phyloP scores from a whole-genome alignment of 495 filamentous ascomycete species.

The Aspergillus nanangensis region DNA sequence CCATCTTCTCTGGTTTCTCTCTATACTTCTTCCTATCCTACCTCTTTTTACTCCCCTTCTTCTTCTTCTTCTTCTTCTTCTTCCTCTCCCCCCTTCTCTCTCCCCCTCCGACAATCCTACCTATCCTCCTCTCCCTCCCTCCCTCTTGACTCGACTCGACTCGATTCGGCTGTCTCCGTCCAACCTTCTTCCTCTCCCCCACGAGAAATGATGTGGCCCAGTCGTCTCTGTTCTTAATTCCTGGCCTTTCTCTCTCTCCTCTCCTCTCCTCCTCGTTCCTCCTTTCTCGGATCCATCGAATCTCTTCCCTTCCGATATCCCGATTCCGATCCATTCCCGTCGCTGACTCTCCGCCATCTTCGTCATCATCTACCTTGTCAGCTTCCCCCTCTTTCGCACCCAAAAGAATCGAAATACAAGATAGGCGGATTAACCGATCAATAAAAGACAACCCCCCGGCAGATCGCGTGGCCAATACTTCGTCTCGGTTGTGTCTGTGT shows the following conservation, averaged over 20 bases:
- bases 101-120: background rate
- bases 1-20: background rate
- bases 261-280: conserved; percentile 12
- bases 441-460: background rate
- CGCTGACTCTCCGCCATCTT: background rate
- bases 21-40: conserved; percentile 1
- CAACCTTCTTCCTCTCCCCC: background rate
- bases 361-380: background rate
- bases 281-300: background rate
- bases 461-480: background rate
- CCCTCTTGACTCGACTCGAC: conserved; percentile 3
- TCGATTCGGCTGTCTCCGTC: background rate
- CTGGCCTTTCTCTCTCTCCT: conserved; percentile 12
- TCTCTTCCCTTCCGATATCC: background rate
- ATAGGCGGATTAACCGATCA: too few species aligned
- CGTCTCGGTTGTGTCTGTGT: background rate
- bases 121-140: conserved; percentile 6
- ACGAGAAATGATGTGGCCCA: conserved; percentile 34
- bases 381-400: background rate
- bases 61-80: background rate
- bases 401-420: background rate
- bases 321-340: conserved; percentile 1
- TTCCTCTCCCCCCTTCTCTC: background rate
- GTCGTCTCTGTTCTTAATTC: conserved; percentile 25
- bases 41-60: conserved; percentile 10